Conservation (phyloP, 2,329 filamentous ascomycete genomes). For the Trichoderma semiorbis region DNA sequence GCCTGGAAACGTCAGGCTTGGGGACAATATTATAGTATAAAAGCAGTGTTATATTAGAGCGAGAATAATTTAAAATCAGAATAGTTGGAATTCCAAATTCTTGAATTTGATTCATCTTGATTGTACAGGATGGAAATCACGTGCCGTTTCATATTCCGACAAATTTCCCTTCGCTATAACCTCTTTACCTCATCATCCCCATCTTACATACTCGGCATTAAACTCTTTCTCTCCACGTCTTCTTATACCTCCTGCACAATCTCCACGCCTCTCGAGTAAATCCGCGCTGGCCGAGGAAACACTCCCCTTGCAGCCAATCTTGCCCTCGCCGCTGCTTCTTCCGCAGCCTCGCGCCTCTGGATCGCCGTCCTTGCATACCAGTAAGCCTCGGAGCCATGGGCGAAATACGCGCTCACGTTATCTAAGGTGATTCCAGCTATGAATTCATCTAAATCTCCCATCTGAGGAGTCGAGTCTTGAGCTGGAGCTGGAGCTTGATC, state of each 20-base stretch:
- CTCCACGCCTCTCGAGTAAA: not conserved
- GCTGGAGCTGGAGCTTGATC: not conserved
- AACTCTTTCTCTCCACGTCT: not conserved
- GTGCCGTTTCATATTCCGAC: not conserved
- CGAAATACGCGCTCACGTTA: conserved; percentile 6
- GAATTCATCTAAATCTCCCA: not conserved
- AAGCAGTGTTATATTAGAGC: not conserved
- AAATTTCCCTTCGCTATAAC: not conserved
- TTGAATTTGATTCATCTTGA: not conserved
- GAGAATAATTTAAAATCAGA: not conserved
- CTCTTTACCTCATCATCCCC: not conserved
- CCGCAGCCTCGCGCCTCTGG: not conserved
- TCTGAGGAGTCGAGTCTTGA: not conserved
- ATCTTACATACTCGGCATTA: not conserved
- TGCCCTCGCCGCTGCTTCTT: not conserved
- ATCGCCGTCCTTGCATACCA: conserved; percentile 6
- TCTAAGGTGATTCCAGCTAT: not conserved
- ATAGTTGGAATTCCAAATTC: not conserved
- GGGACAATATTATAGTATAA: not conserved
- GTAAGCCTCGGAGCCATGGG: not conserved
- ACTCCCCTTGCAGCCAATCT: not conserved
- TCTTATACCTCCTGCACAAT: not conserved
- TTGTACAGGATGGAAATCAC: not conserved
- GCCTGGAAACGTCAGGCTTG: not conserved
- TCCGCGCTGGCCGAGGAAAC: not conserved